Evolutionary conservation across 257 asterid species (phyloP).

Genomic region (Misopates orontium): DNA sequence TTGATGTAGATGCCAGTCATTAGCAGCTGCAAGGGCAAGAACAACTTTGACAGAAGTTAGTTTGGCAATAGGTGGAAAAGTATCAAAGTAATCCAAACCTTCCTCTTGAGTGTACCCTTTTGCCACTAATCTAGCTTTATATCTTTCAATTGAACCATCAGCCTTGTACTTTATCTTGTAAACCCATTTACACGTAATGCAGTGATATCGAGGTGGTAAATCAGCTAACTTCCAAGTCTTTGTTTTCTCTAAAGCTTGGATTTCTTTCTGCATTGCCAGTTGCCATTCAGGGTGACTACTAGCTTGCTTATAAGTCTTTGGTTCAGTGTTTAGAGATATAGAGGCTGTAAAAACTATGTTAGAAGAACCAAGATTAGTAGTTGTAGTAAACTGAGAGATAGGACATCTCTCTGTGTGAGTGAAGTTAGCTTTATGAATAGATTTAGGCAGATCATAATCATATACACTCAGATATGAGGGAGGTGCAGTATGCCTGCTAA

Average conservation of each 20-base stretch:
- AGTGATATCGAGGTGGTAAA: neutral
- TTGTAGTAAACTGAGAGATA: neutral
- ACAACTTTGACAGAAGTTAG: too few relatives aligned
- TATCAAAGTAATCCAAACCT: too few relatives aligned
- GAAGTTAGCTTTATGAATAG: neutral
- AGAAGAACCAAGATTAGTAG: neutral
- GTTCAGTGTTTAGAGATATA: neutral
- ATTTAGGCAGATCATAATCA: neutral
- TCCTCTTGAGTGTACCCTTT: too few relatives aligned
- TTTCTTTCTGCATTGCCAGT: neutral
- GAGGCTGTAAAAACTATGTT: neutral
- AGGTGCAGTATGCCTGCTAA: too few relatives aligned
- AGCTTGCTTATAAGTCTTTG: neutral
- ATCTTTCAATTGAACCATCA: too few relatives aligned
- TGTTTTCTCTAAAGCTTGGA: neutral
- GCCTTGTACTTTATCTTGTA: neutral
- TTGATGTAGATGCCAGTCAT: too few relatives aligned
- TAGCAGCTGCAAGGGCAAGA: too few relatives aligned
- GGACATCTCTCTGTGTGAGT: neutral
- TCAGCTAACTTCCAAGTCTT: neutral
- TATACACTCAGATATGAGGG: neutral
- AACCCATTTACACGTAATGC: neutral
- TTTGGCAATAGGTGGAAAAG: too few relatives aligned
- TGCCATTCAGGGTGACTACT: neutral
- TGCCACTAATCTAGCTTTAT: too few relatives aligned